phyloP scores from a whole-genome alignment of 768 basidiomycete genomes.

The Podaxis sp. region DNA sequence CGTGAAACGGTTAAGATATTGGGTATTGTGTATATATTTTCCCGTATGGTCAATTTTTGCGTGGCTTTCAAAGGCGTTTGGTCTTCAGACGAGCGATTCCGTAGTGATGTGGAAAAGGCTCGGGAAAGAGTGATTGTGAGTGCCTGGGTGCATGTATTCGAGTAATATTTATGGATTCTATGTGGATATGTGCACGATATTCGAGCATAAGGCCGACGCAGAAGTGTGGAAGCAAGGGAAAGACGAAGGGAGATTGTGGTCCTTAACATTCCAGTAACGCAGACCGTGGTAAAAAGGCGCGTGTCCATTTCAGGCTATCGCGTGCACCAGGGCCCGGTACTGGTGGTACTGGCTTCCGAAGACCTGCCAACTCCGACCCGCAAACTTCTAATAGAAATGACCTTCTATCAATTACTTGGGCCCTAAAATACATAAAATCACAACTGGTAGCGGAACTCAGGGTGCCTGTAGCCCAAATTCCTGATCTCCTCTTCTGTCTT shows the following conservation, averaged over 20 bases:
- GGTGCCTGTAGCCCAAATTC: conserved; percentile 45
- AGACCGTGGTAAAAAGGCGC: background rate
- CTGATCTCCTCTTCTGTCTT: conserved; percentile 37
- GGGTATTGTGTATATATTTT: conserved; percentile 94
- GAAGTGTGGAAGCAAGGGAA: background rate
- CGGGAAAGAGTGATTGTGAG: background rate
- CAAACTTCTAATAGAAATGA: background rate
- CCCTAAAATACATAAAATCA: conserved; percentile 16
- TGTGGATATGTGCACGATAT: background rate
- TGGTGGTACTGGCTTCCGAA: background rate
- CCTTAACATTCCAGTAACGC: conserved; percentile 1
- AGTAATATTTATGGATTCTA: too few species aligned
- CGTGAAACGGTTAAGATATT: conserved; percentile 88
- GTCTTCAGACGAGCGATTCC: conserved; percentile 16
- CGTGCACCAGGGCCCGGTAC: background rate
- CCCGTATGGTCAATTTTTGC: conserved; percentile 45
- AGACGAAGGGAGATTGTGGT: background rate
- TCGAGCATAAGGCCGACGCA: background rate
- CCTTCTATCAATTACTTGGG: background rate
- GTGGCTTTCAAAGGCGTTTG: conserved; percentile 19
- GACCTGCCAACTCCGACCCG: background rate
- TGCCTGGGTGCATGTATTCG: background rate
- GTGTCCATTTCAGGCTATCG: background rate
- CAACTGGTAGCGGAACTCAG: conserved; percentile 42
- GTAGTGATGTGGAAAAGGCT: conserved; percentile 24